phyloP scores from a whole-genome alignment of 1,139 yeast species.

The Candida glucosophila region DNA sequence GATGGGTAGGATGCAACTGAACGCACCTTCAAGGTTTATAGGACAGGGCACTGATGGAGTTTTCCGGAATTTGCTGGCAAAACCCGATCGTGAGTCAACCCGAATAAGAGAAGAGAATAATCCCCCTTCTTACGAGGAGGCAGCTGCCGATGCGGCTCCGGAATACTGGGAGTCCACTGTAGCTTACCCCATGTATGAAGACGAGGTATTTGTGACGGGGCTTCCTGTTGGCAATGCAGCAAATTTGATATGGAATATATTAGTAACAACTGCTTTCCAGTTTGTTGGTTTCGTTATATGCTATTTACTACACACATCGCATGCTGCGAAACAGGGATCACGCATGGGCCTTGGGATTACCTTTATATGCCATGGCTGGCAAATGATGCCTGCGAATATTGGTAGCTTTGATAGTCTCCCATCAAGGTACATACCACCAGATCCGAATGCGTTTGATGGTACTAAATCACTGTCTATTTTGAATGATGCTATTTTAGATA shows the following conservation, averaged over 20 bases:
- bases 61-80: conserved; percentile 82
- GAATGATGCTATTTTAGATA: conserved; percentile 36
- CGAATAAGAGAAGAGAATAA: conserved; percentile 33
- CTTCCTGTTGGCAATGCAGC: conserved; percentile 92
- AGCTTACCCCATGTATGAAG: conserved; percentile 72
- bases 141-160: conserved; percentile 90
- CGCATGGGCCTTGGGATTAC: conserved; percentile 89
- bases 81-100: conserved; percentile 52
- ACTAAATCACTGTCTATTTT: conserved; percentile 21
- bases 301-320: conserved; percentile 87
- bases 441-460: conserved; percentile 50
- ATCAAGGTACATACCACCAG: conserved; percentile 39
- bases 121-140: conserved; percentile 93
- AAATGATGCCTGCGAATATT: conserved; percentile 55
- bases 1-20: conserved; percentile 39
- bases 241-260: conserved; percentile 81
- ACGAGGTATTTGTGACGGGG: conserved; percentile 91
- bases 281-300: conserved; percentile 89
- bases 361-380: conserved; percentile 67
- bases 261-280: conserved; percentile 86
- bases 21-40: conserved; percentile 35
- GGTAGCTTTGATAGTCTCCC: conserved; percentile 32
- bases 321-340: conserved; percentile 95
- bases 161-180: conserved; percentile 95
- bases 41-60: conserved; percentile 81